Base-by-base conservation (phyloP, 768 basidiomycete genomes). In the Pleurotus pulmonarius region DNA sequence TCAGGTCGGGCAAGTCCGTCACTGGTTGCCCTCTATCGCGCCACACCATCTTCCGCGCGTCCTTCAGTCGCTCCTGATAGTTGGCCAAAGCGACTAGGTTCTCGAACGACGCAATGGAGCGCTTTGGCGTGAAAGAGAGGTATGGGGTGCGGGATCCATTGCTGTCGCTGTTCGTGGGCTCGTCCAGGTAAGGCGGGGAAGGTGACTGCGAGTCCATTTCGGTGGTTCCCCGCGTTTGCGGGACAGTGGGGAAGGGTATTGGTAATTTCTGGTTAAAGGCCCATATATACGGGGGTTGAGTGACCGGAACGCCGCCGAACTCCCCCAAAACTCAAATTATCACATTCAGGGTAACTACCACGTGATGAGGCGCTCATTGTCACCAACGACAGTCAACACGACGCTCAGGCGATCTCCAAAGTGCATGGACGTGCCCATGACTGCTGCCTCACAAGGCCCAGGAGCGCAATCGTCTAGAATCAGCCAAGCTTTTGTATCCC, bases 21-120 rank as follows among this genome's bases (percentile, higher is more conserved):
- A 87, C 87, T 15, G 85, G 87, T 68, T 92, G 85, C 3, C 92
- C 90, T 59, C 80, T 75, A 63, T 92, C 87, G 11, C 89, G 76
- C 89, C 91, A 91, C 3, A 94, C 83, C 70, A 92, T 87, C 67
- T 83, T 90, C 55, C 88, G 78, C 0, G 91, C 89, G 55, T 84
- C 85, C 59, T 72, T 79, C 29, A 93, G 74, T 2, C 82, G 76
- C 58, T 93, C 89, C 66, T 91, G 87, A 69, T 89, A 84, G 70
- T 92, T 92, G 4, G 92, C 92, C 55, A 94, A 77, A 12, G 88
- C 88, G 18, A 92, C 86, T 6, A 94, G 75, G 64, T 90, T 91
- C 66, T 93, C 90, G 61, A 93, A 93, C 0, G 89, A 92, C 7
- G 82, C 78, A 73, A 88, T 83, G 3, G 86, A 81, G 34, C 75